Conservation (phyloP, 2,329 filamentous ascomycete species). For the Fusarium virguliforme region DNA sequence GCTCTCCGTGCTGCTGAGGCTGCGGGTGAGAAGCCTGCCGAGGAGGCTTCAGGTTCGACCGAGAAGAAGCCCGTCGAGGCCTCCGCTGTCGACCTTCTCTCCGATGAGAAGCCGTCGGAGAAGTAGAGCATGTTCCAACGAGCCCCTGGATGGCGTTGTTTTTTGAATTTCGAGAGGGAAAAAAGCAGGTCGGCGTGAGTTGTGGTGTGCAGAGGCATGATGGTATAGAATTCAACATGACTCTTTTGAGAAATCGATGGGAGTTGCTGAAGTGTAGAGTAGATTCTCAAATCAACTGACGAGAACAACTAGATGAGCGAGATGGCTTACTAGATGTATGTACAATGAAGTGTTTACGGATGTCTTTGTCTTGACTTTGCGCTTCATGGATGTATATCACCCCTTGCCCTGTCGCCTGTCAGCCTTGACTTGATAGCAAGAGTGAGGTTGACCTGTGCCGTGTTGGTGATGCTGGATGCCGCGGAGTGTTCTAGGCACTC, state of each 20-base stretch:
- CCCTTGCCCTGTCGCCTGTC: no score
- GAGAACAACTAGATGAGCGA: slow-evolving; percentile 42
- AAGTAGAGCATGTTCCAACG: slow-evolving; percentile 19
- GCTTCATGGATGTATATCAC: no score
- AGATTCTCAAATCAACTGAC: slow-evolving; percentile 46
- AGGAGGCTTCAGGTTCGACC: slow-evolving; percentile 28
- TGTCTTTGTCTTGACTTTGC: background rate
- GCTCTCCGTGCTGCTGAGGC: slow-evolving; percentile 43
- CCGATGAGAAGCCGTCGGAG: slow-evolving; percentile 42
- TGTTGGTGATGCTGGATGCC: no score
- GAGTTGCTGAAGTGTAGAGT: slow-evolving; percentile 41
- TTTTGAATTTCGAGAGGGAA: slow-evolving; percentile 13
- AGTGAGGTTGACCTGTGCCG: no score
- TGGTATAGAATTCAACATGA: slow-evolving; percentile 29
- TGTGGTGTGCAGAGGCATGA: slow-evolving; percentile 22
- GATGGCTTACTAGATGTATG: slow-evolving; percentile 31
- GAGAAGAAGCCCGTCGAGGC: slow-evolving; percentile 45
- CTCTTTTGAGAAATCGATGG: slow-evolving; percentile 26
- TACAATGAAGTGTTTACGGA: slow-evolving; percentile 20
- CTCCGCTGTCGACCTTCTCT: slow-evolving; percentile 39
- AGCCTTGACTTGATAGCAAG: no score
- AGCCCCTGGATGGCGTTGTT: slow-evolving; percentile 11
- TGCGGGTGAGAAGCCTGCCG: slow-evolving; percentile 22
- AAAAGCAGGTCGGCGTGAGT: slow-evolving; percentile 9
- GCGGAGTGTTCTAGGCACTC: no score